phyloP scores from a whole-genome alignment of 73 alveolate genomes.

The Tetrahymena elliotti region DNA sequence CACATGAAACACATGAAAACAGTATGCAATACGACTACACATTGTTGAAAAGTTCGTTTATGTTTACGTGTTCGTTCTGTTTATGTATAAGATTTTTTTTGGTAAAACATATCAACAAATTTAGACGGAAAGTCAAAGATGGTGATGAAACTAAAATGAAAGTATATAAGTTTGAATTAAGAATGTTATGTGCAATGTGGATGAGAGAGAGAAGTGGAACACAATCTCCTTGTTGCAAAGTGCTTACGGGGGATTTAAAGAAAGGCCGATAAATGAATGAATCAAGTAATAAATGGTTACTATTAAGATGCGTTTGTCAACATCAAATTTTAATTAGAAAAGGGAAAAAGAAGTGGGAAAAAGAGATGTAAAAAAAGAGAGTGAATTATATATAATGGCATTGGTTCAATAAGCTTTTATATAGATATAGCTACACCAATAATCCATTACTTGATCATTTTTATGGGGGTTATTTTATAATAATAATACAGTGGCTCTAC shows the following conservation, averaged over 20 bases:
- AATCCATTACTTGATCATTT: background rate
- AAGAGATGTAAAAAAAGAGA: background rate
- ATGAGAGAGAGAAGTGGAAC: slow-evolving; percentile 1
- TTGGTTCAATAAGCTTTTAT: background rate
- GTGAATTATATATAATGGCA: background rate
- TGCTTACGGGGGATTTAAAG: background rate
- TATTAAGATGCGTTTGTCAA: background rate
- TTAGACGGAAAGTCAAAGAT: background rate
- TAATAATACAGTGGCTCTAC: background rate
- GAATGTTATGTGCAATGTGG: background rate
- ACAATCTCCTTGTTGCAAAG: background rate
- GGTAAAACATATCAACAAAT: background rate
- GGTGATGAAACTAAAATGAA: background rate
- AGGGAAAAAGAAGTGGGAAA: background rate
- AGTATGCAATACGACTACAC: slow-evolving; percentile 1
- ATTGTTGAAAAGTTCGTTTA: background rate
- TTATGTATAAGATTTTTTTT: background rate
- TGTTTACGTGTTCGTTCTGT: slow-evolving; percentile 1
- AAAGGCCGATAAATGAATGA: background rate
- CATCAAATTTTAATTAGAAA: background rate
- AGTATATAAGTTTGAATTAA: background rate
- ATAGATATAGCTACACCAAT: background rate
- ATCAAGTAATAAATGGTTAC: background rate
- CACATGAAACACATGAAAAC: slow-evolving; percentile 1
- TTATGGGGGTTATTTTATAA: background rate